These are phyloP conservation scores for Conoideocrella luteorostrata DNA, from an alignment of 2,329 filamentous ascomycete species.

Conservation along the genomic window DNA sequence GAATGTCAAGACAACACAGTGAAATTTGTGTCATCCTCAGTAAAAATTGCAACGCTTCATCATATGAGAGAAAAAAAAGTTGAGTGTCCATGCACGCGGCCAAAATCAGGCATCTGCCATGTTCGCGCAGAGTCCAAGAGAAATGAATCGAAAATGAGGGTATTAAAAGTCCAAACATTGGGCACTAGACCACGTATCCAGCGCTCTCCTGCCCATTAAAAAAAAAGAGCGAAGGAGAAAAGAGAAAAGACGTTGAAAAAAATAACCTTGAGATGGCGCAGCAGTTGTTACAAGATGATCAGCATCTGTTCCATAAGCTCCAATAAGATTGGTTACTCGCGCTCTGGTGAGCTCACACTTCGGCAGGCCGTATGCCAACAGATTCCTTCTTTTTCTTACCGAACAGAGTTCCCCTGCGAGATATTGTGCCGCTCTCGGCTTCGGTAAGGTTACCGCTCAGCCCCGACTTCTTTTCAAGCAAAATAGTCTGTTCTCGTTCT, in stretches of 20 bases:
- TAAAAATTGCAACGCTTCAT: too few species aligned
- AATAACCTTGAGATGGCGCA: too few species aligned
- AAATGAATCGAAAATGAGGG: not conserved
- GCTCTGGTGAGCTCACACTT: too few species aligned
- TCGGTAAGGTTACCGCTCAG: conserved; percentile 27
- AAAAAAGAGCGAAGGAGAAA: not conserved
- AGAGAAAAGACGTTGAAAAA: not conserved
- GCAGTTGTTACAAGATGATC: too few species aligned
- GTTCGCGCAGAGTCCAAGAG: not conserved
- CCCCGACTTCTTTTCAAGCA: conserved; percentile 18
- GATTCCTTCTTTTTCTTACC: conserved; percentile 32
- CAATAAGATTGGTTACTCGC: too few species aligned
- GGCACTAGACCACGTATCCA: not conserved
- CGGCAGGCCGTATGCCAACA: conserved; percentile 10
- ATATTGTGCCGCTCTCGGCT: conserved; percentile 19
- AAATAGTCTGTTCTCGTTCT: conserved; percentile 27
- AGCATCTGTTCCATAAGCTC: not conserved
- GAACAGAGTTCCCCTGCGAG: conserved; percentile 41
- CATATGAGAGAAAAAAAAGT: too few species aligned
- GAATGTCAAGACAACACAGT: not conserved
- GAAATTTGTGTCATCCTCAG: too few species aligned
- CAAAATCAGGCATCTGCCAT: too few species aligned
- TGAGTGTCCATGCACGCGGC: too few species aligned
- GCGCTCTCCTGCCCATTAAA: not conserved
- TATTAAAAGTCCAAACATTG: not conserved